Evolutionary conservation across 1,284 basidiomycete species (phyloP).

Genomic region (Ceratobasidium sp.): DNA sequence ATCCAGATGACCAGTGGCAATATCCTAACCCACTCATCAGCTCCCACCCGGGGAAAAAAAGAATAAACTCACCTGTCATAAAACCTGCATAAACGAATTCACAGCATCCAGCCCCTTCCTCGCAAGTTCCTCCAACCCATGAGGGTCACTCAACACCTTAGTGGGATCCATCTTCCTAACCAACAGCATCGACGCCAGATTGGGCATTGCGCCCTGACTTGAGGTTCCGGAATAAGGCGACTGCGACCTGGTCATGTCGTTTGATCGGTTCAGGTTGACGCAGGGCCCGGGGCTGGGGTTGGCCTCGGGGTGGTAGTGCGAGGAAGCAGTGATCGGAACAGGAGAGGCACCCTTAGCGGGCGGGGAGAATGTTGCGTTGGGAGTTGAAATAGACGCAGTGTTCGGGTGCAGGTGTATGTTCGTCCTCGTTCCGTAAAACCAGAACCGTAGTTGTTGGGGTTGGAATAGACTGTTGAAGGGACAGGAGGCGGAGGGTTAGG

Average conservation of each 20-base stretch:
- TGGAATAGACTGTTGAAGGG: slow-evolving; percentile 2
- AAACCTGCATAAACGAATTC: slow-evolving; percentile 32
- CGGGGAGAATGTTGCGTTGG: slow-evolving; percentile 5
- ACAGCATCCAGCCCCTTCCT: slow-evolving; percentile 17
- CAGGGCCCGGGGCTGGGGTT: slow-evolving; percentile 3
- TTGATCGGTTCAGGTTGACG: slow-evolving; percentile 18
- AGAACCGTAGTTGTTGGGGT: slow-evolving; percentile 8
- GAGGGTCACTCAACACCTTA: slow-evolving; percentile 22
- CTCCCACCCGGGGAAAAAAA: neutral
- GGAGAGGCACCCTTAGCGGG: neutral
- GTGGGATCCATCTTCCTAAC: slow-evolving; percentile 17
- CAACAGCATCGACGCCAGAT: neutral
- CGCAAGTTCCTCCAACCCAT: slow-evolving; percentile 29
- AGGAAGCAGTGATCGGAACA: neutral
- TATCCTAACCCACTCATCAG: slow-evolving; percentile 8
- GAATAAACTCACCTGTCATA: slow-evolving; percentile 23
- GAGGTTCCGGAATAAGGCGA: slow-evolving; percentile 6
- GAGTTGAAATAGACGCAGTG: slow-evolving; percentile 23
- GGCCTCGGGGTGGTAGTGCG: neutral
- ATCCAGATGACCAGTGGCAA: slow-evolving; percentile 30
- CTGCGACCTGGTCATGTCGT: slow-evolving; percentile 11
- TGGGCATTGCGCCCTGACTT: slow-evolving; percentile 11
- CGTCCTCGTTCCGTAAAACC: neutral
- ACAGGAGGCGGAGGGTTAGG: slow-evolving; percentile 3
- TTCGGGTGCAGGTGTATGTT: neutral